Conservation (phyloP, 2,329 filamentous ascomycete species). For the Penicillium sp. region DNA sequence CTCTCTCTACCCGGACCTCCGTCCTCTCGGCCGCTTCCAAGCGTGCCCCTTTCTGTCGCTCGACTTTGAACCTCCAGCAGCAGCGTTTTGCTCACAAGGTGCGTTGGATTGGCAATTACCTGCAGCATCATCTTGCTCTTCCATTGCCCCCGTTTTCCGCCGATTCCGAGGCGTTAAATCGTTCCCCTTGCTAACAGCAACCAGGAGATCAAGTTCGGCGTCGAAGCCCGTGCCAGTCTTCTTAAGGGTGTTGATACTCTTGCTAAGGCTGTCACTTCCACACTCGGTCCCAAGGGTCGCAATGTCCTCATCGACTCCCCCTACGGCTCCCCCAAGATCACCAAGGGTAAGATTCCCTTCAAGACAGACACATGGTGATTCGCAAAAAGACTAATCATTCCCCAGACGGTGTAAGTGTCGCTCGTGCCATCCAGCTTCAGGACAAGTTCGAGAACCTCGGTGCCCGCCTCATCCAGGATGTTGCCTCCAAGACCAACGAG, state of each 20-base stretch:
- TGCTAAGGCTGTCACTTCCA: slow-evolving; percentile 92
- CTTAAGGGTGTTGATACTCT: slow-evolving; percentile 95
- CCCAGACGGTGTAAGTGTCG: slow-evolving; percentile 81
- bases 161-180: slow-evolving; percentile 20
- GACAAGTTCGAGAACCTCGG: slow-evolving; percentile 99
- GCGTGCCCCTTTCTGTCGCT: slow-evolving; percentile 60
- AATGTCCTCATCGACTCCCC: slow-evolving; percentile 98
- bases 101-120: slow-evolving; percentile 31
- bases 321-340: slow-evolving; percentile 99
- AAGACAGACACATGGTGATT: background rate
- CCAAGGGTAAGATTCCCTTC: slow-evolving; percentile 73
- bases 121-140: background rate
- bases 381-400: slow-evolving; percentile 16
- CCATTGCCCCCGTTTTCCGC: slow-evolving; percentile 18
- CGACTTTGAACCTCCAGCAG: slow-evolving; percentile 74
- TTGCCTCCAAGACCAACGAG: slow-evolving; percentile 99
- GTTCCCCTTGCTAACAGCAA: slow-evolving; percentile 32
- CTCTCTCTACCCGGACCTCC: slow-evolving; percentile 80
- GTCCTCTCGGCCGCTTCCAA: slow-evolving; percentile 64
- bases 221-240: slow-evolving; percentile 85
- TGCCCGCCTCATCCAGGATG: slow-evolving; percentile 92
- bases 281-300: slow-evolving; percentile 94
- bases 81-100: slow-evolving; percentile 98
- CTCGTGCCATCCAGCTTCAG: slow-evolving; percentile 85
- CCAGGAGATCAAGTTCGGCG: slow-evolving; percentile 96